A percentile compares a stretch with the other conserved stretches of the same genome.
These are phyloP conservation scores for Macrolepiota fuliginosa DNA, from an alignment of 768 basidiomycete genomes.

Conservation along the genomic window DNA sequence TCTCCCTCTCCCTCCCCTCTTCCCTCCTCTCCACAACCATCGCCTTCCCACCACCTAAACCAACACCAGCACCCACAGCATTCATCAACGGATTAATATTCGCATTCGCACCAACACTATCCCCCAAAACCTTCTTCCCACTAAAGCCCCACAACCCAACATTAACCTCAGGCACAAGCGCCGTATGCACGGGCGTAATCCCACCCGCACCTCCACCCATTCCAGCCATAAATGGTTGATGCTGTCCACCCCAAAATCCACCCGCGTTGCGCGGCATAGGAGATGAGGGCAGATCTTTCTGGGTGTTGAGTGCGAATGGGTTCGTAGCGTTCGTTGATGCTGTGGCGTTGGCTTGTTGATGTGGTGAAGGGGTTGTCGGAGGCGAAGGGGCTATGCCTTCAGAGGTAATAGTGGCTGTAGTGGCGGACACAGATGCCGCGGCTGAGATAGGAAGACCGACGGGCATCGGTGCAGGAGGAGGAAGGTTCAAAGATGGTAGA, in stretches of 20 bases:
- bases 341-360: slow-evolving; percentile 10
- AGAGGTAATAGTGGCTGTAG: not conserved
- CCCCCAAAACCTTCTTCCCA: slow-evolving; percentile 5
- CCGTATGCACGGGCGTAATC: slow-evolving; percentile 81
- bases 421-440: slow-evolving; percentile 15
- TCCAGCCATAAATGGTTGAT: slow-evolving; percentile 25
- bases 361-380: not conserved
- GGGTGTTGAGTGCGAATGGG: slow-evolving; percentile 63
- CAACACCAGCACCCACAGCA: slow-evolving; percentile 42
- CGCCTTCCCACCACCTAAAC: slow-evolving; percentile 13
- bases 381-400: slow-evolving; percentile 6
- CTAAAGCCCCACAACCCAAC: slow-evolving; percentile 13
- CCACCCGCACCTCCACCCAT: slow-evolving; percentile 60
- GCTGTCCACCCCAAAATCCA: slow-evolving; percentile 77
- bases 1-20: slow-evolving; percentile 9
- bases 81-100: slow-evolving; percentile 67
- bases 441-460: slow-evolving; percentile 36
- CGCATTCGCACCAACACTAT: slow-evolving; percentile 42
- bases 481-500: slow-evolving; percentile 37
- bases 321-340: slow-evolving; percentile 11
- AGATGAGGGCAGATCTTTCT: slow-evolving; percentile 72
- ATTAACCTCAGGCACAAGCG: slow-evolving; percentile 70
- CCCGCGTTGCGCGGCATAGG: slow-evolving; percentile 28
- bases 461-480: slow-evolving; percentile 49
- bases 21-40: slow-evolving; percentile 8